Evolutionary conservation across 108 stramenopile species (phyloP), one percentile per base, ranked within the genome.

Genomic region (Phaeodactylum tricornutum): DNA sequence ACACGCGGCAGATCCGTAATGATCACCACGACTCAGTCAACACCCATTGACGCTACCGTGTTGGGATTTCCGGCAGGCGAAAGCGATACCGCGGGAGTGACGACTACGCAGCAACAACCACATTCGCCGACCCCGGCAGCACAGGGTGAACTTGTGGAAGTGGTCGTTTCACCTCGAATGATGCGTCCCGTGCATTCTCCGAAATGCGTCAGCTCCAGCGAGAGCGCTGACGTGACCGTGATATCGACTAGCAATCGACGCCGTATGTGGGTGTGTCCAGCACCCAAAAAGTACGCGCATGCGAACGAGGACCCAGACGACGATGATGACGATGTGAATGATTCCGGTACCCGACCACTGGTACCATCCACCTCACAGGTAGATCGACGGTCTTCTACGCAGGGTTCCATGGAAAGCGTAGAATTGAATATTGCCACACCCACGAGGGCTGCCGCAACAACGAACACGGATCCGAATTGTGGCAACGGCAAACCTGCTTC

Each of bases 201-300:
- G n/a, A n/a, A n/a, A n/a, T n/a, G n/a, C n/a, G n/a, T n/a, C n/a
- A n/a, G n/a, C n/a, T 34, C 33, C 8, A 34, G 12, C 33, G 19
- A 41, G 14, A 14, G 21, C 19, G 16, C 39, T 15, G 16, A 15
- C 14, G 21, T 5, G 4, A 20, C 16, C 16, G 21, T 41, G 16
- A 20, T 5, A 11, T 5, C 9, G 6, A 11, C 39, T 4, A 20
- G 19, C 8, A 5, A 41, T 20, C n/a, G 21, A 4, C 45, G 45
- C n/a, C 26, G 24, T 16, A 36, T 5, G 15, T 51, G 50, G 49
- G 15, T 67, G 29, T 79, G 77, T 59, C 77, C 77, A 2, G 61
- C 72, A 22, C 77, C 77, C 8, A 36, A 56, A 24, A 56, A 60
- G 24, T 79, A 79, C 40, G 47, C 40, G 2, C 38, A 55, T 38